Evolutionary conservation across 495 filamentous ascomycete species (phyloP).

Genomic region (Penicillium egyptiacum): DNA sequence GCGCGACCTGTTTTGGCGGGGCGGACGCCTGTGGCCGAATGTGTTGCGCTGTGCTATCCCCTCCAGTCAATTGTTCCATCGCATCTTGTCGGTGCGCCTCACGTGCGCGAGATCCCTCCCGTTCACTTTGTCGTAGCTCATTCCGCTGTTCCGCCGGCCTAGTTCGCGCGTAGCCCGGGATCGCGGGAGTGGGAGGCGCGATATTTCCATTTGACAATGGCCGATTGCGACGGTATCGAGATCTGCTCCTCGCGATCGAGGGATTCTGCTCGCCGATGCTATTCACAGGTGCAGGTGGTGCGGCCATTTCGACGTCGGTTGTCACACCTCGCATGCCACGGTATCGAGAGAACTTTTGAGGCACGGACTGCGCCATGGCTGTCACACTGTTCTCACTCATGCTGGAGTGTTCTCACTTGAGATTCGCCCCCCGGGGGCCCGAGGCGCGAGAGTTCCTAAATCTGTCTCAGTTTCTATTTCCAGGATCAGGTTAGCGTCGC

Average conservation of each 20-base stretch:
- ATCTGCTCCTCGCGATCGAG: conserved; percentile 56
- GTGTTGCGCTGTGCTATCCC: conserved; percentile 19
- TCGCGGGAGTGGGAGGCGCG: conserved; percentile 25
- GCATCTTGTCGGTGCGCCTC: conserved; percentile 41
- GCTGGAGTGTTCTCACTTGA: neutral
- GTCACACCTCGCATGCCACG: conserved; percentile 25
- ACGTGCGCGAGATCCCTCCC: conserved; percentile 43
- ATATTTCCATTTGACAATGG: conserved; percentile 25
- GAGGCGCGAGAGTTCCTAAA: conserved; percentile 3
- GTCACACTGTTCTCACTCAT: conserved; percentile 1
- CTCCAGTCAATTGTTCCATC: conserved; percentile 41
- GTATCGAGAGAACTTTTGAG: conserved; percentile 41
- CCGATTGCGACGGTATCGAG: conserved; percentile 55
- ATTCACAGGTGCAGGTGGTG: neutral
- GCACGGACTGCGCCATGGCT: conserved; percentile 16
- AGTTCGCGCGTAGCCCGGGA: conserved; percentile 25
- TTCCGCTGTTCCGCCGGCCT: neutral
- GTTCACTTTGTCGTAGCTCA: conserved; percentile 12
- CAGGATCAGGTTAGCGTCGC: conserved; percentile 4
- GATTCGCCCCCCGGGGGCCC: neutral
- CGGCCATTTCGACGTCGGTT: conserved; percentile 3
- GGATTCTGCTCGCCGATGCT: conserved; percentile 24
- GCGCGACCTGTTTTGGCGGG: neutral
- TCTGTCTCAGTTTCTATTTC: neutral
- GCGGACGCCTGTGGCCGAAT: conserved; percentile 13